Percentiles rank a stretch among this genome's conserved stretches.
phyloP scores from a whole-genome alignment of 129 eudicot genomes.

The Flaveria robusta region DNA sequence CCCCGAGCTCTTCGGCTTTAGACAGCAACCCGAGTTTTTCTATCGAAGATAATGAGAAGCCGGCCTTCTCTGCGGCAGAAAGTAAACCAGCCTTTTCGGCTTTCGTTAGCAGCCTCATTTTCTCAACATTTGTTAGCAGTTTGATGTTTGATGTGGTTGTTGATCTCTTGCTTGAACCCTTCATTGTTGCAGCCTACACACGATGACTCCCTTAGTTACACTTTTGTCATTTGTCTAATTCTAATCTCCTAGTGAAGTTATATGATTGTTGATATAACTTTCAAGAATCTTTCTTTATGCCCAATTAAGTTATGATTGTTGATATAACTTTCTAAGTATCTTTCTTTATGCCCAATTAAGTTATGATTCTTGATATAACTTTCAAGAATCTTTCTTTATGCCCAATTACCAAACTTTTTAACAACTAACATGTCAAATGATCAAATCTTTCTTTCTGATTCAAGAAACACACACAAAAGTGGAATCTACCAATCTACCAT shows the following conservation, averaged over 20 bases:
- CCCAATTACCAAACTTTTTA: background rate
- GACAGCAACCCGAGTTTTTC: conserved; percentile 81
- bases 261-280: background rate
- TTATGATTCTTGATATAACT: background rate
- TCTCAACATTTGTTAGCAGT: conserved; percentile 79
- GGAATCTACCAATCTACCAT: background rate
- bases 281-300: too few relatives aligned
- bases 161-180: conserved; percentile 29
- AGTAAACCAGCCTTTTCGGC: conserved; percentile 94
- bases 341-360: too few relatives aligned
- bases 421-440: background rate
- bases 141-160: conserved; percentile 48
- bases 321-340: background rate
- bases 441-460: background rate
- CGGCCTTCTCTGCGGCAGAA: conserved; percentile 74
- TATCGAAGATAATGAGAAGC: conserved; percentile 71
- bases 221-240: background rate
- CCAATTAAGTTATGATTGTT: background rate
- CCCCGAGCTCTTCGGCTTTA: conserved; percentile 89
- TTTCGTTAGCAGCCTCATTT: conserved; percentile 77
- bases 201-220: too few relatives aligned
- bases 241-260: background rate
- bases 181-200: conserved; percentile 42
- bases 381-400: too few relatives aligned
- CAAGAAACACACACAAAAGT: background rate